Base-by-base conservation (phyloP, 1,284 basidiomycete species). In the Trichosporon faecale region DNA sequence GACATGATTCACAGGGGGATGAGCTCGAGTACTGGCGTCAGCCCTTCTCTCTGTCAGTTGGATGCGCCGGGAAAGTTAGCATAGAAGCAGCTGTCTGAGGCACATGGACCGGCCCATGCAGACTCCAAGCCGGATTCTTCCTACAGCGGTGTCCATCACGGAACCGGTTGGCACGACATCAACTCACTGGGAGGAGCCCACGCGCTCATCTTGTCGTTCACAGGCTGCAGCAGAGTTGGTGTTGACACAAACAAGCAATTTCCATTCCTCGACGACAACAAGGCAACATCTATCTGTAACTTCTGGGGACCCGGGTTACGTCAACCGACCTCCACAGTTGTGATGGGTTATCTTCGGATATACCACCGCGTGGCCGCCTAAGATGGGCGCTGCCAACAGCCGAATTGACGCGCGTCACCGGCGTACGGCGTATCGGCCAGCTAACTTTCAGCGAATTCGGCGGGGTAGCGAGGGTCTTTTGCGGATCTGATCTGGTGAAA, bases 391-490 rank as follows among this genome's bases (percentile, higher is more conserved):
- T 60, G 57, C 2, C 40, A 31, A 31, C 27, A 33, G 57, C 57
- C 57, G 57, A 61, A n/a, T 12, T 33, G 29, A 31, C 57, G 57
- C 57, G 57, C 57, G 57, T 61, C 57, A 61, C 57, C 27, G 29
- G 23, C 29, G 27, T 18, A 18, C 57, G 57, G 57, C 57, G 21
- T 44, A 61, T 61, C 57, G 57, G 57, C 29, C 57, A 31, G 25
- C 29, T 16, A 33, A 61, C 57, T 61, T 61, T 31, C 57, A 61
- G 57, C 57, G 57, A 61, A 31, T 31, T n/a, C 57, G 27, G 57
- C 29, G 29, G n/a, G n/a, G 27, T 31, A 31, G 57, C 49, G 29
- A 61, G 57, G 57, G n/a, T 18, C 16, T 33, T 33, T 18, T 33
- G 16, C 16, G 12, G 29, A 33, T 61, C 57, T 31, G 57, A 2